Evolutionary conservation across 2,329 filamentous ascomycete genomes (phyloP), one percentile per base, ranked within the genome.

Genomic region (Aspergillus vadensis): DNA sequence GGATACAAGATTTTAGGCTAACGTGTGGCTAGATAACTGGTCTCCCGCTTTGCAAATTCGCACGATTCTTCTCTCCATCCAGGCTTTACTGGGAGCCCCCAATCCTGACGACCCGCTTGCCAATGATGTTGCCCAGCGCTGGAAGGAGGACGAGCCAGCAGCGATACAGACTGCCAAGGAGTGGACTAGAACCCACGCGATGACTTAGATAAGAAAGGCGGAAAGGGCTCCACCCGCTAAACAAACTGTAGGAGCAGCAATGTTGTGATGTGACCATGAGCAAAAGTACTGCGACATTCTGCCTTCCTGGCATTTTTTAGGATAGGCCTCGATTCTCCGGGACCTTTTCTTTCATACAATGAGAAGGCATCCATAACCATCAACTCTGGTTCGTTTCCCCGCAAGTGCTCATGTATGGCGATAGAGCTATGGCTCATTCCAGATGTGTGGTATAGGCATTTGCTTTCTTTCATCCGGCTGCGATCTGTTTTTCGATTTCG

Each of bases 21-120:
- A 70, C 61, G 59, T 50, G 47, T 32, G 14, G 23, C 47, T 57
- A 97, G 93, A 94, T 77, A 99, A 99, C 84, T 99, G 95, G 95
- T 98, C 94, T 21, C 95, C 95, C 5, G 95, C 96, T 14, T 86
- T 99, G 32, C 95, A 99, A 79, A 99, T 99, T 75, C 89, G 95
- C 65, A 99, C 95, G 6, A 99, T 99, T 68, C 87, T 99, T n/a
- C 88, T 99, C 57, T 98, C 94, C 9, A 99, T 99, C 75, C 96
- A 99, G 79, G 95, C 95, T 54, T 85, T 99, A 23, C 88, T 99
- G 14, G 95, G 95, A 48, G 94, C 95, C 5, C 95, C 95, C 14
- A 99, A 99, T 79, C 95, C 96, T 30, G 95, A 99, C 72, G 95
- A 99, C 74, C 96, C 95, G n/a, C 86, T 99, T 44, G 96, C 95